phyloP scores from a whole-genome alignment of 1,139 yeast species.

The Pichia sp. region DNA sequence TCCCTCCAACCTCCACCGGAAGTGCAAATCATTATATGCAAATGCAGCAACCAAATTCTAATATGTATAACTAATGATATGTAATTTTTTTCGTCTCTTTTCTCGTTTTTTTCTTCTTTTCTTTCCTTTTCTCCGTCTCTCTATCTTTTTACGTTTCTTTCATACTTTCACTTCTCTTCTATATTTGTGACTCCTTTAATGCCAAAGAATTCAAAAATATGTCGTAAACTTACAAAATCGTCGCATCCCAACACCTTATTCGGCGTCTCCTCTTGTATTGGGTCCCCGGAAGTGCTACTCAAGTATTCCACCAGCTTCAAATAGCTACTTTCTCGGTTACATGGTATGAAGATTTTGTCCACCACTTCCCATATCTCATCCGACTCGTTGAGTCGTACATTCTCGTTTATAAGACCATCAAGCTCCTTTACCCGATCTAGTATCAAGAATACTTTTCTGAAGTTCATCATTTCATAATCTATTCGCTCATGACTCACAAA shows the following conservation, averaged over 20 bases:
- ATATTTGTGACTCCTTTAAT: neutral
- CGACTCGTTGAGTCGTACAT: slow-evolving; percentile 8
- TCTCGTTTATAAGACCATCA: neutral
- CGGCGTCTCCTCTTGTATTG: neutral
- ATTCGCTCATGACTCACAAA: slow-evolving; percentile 7
- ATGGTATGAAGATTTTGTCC: slow-evolving; percentile 12
- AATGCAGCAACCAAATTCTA: slow-evolving; percentile 6
- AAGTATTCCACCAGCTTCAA: slow-evolving; percentile 2
- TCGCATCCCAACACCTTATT: neutral
- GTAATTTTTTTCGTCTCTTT: neutral
- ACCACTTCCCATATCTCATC: slow-evolving; percentile 10
- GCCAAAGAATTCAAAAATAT: neutral
- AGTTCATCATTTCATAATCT: slow-evolving; percentile 8
- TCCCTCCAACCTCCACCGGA: slow-evolving; percentile 12
- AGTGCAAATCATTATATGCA: slow-evolving; percentile 12
- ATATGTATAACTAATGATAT: slow-evolving; percentile 9
- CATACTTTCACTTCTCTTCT: slow-evolving; percentile 1
- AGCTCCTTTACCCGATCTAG: slow-evolving; percentile 11
- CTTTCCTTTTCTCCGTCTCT: neutral
- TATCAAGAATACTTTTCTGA: slow-evolving; percentile 10
- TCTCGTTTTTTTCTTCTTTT: neutral
- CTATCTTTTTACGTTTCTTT: neutral
- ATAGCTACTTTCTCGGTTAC: neutral
- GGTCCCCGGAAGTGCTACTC: neutral
- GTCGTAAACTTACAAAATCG: neutral